These are phyloP conservation scores for Tylopilus orsonianus DNA, from an alignment of 1,284 basidiomycete species.

Conservation along the genomic window DNA sequence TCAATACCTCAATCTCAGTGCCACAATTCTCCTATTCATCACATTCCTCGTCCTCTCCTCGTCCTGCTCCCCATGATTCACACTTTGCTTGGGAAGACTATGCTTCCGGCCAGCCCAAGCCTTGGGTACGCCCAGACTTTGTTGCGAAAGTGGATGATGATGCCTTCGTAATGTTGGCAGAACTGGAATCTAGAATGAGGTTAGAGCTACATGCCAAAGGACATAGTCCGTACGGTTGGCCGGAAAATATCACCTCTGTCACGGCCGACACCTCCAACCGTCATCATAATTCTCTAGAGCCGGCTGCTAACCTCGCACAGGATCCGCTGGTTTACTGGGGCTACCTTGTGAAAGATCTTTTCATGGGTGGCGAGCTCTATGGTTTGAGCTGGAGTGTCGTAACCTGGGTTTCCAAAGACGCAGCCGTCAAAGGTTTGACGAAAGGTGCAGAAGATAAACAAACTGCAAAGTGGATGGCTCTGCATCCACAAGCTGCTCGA, in stretches of 20 bases:
- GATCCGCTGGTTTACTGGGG: slow-evolving; percentile 92
- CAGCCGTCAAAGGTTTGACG: slow-evolving; percentile 64
- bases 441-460: slow-evolving; percentile 95
- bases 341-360: slow-evolving; percentile 89
- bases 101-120: slow-evolving; percentile 39
- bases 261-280: slow-evolving; percentile 2
- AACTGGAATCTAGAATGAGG: slow-evolving; percentile 84
- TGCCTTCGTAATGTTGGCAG: slow-evolving; percentile 90
- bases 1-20: slow-evolving; percentile 41
- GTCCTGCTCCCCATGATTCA: slow-evolving; percentile 68
- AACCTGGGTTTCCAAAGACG: slow-evolving; percentile 82
- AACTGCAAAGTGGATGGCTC: slow-evolving; percentile 90
- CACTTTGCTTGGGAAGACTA: slow-evolving; percentile 54
- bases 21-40: slow-evolving; percentile 62
- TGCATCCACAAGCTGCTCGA: slow-evolving; percentile 79
- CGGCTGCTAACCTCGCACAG: slow-evolving; percentile 22
- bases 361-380: slow-evolving; percentile 97
- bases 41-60: slow-evolving; percentile 49
- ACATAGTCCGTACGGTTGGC: slow-evolving; percentile 27
- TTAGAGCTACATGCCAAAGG: slow-evolving; percentile 60
- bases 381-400: slow-evolving; percentile 89
- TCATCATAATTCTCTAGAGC: not conserved
- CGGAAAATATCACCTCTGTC: slow-evolving; percentile 12
- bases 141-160: slow-evolving; percentile 95
- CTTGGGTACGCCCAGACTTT: slow-evolving; percentile 84